phyloP scores from a whole-genome alignment of 2,329 filamentous ascomycete genomes.

The Stemphylium vesicarium region DNA sequence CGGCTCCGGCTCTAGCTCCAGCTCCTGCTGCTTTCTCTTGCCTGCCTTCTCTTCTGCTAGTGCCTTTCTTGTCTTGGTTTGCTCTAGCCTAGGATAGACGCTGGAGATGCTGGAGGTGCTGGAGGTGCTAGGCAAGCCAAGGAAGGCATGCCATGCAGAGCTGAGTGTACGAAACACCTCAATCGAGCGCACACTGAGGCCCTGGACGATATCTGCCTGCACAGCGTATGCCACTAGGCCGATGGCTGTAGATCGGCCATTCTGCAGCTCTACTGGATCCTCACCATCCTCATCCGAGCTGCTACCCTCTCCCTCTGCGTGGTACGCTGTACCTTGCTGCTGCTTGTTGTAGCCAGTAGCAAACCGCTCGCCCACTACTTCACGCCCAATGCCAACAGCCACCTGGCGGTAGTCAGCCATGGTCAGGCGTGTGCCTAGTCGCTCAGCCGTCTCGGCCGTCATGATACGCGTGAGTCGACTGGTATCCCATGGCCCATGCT shows the following conservation, averaged over 20 bases:
- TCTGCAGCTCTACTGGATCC: neutral
- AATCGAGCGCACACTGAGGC: neutral
- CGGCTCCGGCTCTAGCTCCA: no score
- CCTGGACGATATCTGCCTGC: neutral
- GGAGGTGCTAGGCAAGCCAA: no score
- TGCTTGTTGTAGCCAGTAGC: no score
- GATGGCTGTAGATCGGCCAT: neutral
- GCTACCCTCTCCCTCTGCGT: no score
- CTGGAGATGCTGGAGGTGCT: no score
- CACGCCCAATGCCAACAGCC: neutral
- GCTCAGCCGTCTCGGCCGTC: neutral
- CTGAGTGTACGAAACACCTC: neutral
- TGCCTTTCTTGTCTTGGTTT: no score
- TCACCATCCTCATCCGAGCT: neutral
- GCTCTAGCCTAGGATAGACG: no score
- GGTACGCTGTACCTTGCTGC: neutral
- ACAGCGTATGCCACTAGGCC: neutral
- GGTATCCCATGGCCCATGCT: neutral
- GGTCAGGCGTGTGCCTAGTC: neutral
- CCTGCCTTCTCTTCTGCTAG: no score
- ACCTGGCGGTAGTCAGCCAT: neutral
- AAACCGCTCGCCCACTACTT: neutral
- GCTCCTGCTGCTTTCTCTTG: no score
- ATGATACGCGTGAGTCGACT: neutral
- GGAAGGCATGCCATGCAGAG: neutral